phyloP scores from a whole-genome alignment of 371 early-diverging fungal species.

The Saksenaea vasiformis region DNA sequence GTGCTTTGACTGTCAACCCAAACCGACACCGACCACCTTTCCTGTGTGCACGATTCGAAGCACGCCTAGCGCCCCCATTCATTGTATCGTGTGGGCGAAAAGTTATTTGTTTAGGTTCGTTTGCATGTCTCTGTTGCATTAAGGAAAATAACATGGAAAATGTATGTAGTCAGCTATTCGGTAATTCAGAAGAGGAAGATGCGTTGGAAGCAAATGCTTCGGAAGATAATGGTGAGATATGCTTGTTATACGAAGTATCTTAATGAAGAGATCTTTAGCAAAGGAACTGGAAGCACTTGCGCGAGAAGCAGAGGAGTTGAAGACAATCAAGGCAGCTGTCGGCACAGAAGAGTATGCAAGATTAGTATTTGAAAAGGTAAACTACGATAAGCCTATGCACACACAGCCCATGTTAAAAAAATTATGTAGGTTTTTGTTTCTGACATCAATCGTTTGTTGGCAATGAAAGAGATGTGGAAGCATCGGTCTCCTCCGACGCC shows the following conservation, averaged over 20 bases:
- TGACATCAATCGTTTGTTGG: conserved; percentile 78
- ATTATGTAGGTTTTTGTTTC: conserved; percentile 57
- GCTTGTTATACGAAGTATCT: background rate
- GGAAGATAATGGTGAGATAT: conserved; percentile 63
- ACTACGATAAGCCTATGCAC: background rate
- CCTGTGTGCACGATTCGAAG: conserved; percentile 99
- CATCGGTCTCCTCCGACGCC: conserved; percentile 71
- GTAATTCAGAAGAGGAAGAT: conserved; percentile 71
- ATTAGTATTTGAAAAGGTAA: conserved; percentile 84
- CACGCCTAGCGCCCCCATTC: conserved; percentile 95
- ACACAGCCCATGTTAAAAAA: background rate
- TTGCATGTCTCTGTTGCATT: background rate
- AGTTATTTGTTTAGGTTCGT: conserved; percentile 79
- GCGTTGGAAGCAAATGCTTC: conserved; percentile 47
- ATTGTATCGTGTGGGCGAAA: conserved; percentile 99
- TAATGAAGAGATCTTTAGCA: conserved; percentile 38
- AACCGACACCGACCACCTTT: conserved; percentile 84
- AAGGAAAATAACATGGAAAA: background rate
- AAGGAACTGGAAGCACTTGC: conserved; percentile 75
- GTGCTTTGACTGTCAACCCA: conserved; percentile 98
- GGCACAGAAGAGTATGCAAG: conserved; percentile 67
- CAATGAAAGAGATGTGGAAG: conserved; percentile 93
- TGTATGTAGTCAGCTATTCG: conserved; percentile 78
- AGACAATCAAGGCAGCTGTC: conserved; percentile 60
- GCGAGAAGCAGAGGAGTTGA: conserved; percentile 72